Evolutionary conservation across 2,329 filamentous ascomycete genomes (phyloP).

Genomic region (Fusarium oligoseptatum): DNA sequence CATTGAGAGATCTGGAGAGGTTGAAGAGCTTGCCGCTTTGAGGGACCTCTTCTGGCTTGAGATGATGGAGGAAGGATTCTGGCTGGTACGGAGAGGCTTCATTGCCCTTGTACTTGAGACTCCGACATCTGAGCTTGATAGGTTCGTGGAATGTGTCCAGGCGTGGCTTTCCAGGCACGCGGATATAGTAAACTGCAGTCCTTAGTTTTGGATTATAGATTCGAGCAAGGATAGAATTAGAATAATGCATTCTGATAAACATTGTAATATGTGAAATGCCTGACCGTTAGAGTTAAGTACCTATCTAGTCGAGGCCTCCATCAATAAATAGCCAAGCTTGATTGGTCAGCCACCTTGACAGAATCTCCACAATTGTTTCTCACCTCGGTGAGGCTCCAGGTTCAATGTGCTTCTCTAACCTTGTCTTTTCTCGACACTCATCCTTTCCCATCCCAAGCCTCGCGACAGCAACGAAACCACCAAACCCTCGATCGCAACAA

Average conservation of each 20-base stretch:
- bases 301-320: background rate
- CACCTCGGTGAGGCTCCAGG: slow-evolving; percentile 19
- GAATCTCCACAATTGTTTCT: slow-evolving; percentile 21
- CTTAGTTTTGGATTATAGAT: background rate
- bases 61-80: slow-evolving; percentile 60
- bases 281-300: too few relatives aligned
- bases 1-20: slow-evolving; percentile 47
- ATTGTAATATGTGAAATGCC: background rate
- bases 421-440: slow-evolving; percentile 36
- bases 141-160: slow-evolving; percentile 55
- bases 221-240: background rate
- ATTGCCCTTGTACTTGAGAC: slow-evolving; percentile 57
- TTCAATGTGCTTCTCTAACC: slow-evolving; percentile 17
- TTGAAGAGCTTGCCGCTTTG: slow-evolving; percentile 50
- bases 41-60: slow-evolving; percentile 62
- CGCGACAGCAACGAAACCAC: slow-evolving; percentile 10
- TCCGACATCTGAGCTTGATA: slow-evolving; percentile 55
- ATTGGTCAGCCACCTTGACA: slow-evolving; percentile 30
- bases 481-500: background rate
- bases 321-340: background rate
- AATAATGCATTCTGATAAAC: background rate
- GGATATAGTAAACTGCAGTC: slow-evolving; percentile 31
- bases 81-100: slow-evolving; percentile 57
- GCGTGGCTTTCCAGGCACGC: slow-evolving; percentile 50
- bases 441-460: slow-evolving; percentile 21